Evolutionary conservation across 805 yeast species (phyloP).

Genomic region (Wickerhamiella domercqiae): DNA sequence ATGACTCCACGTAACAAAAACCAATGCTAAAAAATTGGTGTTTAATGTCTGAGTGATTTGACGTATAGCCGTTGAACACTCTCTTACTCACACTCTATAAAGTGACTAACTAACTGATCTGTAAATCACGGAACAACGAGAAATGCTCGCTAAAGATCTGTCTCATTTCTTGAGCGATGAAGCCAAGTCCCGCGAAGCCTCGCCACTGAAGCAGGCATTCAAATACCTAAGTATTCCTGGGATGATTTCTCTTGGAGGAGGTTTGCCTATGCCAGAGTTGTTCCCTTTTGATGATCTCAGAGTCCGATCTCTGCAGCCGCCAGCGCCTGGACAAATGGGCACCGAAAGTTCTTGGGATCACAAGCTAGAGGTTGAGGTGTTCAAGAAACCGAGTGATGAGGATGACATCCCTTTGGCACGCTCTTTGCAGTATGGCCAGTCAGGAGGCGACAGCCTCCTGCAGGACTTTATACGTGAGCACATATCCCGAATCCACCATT

Average conservation of each 20-base stretch:
- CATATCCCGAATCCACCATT: slow-evolving; percentile 28
- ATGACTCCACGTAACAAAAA: too few species aligned
- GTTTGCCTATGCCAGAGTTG: slow-evolving; percentile 77
- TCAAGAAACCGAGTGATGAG: slow-evolving; percentile 23
- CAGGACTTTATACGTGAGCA: slow-evolving; percentile 59
- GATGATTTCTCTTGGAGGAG: slow-evolving; percentile 85
- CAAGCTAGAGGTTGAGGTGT: slow-evolving; percentile 23
- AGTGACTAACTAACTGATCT: too few species aligned
- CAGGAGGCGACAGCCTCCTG: slow-evolving; percentile 68
- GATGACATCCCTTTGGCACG: slow-evolving; percentile 54
- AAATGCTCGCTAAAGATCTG: slow-evolving; percentile 50
- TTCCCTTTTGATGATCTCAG: slow-evolving; percentile 77
- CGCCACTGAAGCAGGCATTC: slow-evolving; percentile 75
- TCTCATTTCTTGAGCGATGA: slow-evolving; percentile 62
- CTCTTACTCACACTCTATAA: too few species aligned
- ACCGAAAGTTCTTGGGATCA: slow-evolving; percentile 17
- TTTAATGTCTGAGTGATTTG: too few species aligned
- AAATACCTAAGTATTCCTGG: slow-evolving; percentile 58
- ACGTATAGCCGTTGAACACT: too few species aligned
- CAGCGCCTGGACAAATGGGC: slow-evolving; percentile 57
- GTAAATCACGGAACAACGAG: too few species aligned
- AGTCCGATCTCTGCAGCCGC: slow-evolving; percentile 52
- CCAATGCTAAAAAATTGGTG: too few species aligned
- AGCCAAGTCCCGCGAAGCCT: slow-evolving; percentile 57
- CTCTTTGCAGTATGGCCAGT: slow-evolving; percentile 83